Base-by-base conservation (phyloP, 306 rosid species). In the Corylus americana region DNA sequence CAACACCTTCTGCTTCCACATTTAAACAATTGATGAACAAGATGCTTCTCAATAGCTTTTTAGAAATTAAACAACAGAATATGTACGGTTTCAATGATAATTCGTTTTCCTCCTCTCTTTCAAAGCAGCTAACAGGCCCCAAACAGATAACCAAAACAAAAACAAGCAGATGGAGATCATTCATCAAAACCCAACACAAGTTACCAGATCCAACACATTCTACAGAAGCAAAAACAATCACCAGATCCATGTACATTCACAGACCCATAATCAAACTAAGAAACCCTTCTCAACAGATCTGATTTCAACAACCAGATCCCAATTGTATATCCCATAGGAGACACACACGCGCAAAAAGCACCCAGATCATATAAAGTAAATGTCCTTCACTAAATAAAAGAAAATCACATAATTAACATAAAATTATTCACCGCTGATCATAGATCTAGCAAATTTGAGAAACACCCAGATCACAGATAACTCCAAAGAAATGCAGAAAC, bases 361-460 rank as follows among this genome's bases (percentile, higher is more conserved):
- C 78, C 85, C 83, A 29, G 81, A 80, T 74, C 73, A 58, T 49
- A 80, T 1, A 11, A 20, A 31, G 37, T 3, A 76, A 67, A 55
- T 2, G 67, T n/a, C 48, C 5, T 16, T 20, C 1, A 54, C 20
- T 42, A 51, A 14, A 71, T 8, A 49, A 47, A 67, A 53, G 25
- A 17, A 62, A 82, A 75, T 17, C 53, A 31, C 54, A 81, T 8
- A 57, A 31, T 16, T 8, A 37, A 29, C 68, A 35, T 11, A 8
- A 9, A 75, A 63, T 58, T 62, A 68, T 39, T 17, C 73, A 29
- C 10, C 10, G 50, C 50, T 66, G 4, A 75, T 53, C 71, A 82
- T 70, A 85, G 91, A 92, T 92, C 97, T 78, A 90, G 55, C 77
- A 69, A 70, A 81, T 85, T 3, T 0, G 13, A 83, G 73, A 53